Evolutionary conservation across 2,329 filamentous ascomycete species (phyloP), one percentile per base, ranked within the genome.

Genomic region (Aspergillus awamori): DNA sequence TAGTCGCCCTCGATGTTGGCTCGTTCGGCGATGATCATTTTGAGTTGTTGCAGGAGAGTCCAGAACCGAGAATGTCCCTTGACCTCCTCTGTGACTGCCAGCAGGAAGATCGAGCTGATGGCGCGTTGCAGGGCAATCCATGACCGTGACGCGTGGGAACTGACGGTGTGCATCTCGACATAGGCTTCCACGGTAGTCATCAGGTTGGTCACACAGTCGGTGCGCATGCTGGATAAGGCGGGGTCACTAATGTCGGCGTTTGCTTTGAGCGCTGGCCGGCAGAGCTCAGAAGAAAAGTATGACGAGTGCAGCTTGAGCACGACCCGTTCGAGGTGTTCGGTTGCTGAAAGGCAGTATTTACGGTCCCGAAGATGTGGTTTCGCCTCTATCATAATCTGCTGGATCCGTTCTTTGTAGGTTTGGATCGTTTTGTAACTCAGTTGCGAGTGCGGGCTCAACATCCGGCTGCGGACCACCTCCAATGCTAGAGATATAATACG

Each of bases 211-310:
- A 88, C 78, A 67, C 85, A 87, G 59, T 82, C 81, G 56, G 80
- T 80, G 47, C 83, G 81, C 69, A 87, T 73, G 36, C 69, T 71
- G 7, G 69, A 61, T 6, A 69, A 71, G 22, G 66, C 64, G n/a
- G 79, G 10, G 73, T 82, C 68, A 73, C 79, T 63, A 72, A 77
- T 43, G 41, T 82, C 79, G 8, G 77, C 77, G 47, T 78, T 76
- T 8, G 82, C 79, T 67, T 84, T 87, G 67, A 88, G 81, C 24
- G 85, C 83, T 36, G 86, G 85, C 33, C 86, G 81, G 69, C 84
- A 87, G 33, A 88, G 81, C 73, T 88, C 86, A 4, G 86, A 87
- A 22, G 82, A 82, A 61, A 87, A 83, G 71, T 88, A 88, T 7
- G 84, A 87, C 20, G 84, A 83, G 69, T 88, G 86, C 4, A 88